phyloP scores from a whole-genome alignment of 345 rosid genomes.

The Aegle marmelos region DNA sequence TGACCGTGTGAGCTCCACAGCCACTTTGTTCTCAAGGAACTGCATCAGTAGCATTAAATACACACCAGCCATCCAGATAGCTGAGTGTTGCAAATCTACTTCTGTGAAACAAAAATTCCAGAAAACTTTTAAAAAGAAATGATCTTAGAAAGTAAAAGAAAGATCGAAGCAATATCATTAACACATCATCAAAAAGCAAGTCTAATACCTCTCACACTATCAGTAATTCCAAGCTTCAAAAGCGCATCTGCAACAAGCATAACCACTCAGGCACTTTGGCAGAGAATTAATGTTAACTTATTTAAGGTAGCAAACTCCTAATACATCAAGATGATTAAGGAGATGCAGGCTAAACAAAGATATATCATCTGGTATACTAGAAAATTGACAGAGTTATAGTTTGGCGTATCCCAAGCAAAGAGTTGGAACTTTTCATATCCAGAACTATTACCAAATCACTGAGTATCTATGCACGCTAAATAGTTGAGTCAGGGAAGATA shows the following conservation, averaged over 20 bases:
- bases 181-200: slow-evolving; percentile 13
- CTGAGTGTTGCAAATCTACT: slow-evolving; percentile 82
- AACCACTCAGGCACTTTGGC: slow-evolving; percentile 18
- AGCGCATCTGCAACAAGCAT: slow-evolving; percentile 68
- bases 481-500: neutral
- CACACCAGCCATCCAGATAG: slow-evolving; percentile 96
- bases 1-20: slow-evolving; percentile 93
- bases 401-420: neutral
- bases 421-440: neutral
- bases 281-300: neutral
- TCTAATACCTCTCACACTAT: slow-evolving; percentile 63
- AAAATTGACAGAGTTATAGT: neutral
- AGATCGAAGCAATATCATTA: slow-evolving; percentile 7
- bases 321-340: neutral
- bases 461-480: neutral
- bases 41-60: slow-evolving; percentile 92
- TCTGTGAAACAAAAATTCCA: slow-evolving; percentile 46
- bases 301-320: neutral
- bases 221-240: slow-evolving; percentile 80
- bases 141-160: slow-evolving; percentile 9
- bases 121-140: slow-evolving; percentile 1
- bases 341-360: neutral
- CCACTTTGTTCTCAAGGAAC: slow-evolving; percentile 93
- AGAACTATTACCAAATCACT: neutral
- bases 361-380: neutral